These are phyloP conservation scores for Collybiopsis confluens DNA, from an alignment of 768 basidiomycete species.

Conservation along the genomic window DNA sequence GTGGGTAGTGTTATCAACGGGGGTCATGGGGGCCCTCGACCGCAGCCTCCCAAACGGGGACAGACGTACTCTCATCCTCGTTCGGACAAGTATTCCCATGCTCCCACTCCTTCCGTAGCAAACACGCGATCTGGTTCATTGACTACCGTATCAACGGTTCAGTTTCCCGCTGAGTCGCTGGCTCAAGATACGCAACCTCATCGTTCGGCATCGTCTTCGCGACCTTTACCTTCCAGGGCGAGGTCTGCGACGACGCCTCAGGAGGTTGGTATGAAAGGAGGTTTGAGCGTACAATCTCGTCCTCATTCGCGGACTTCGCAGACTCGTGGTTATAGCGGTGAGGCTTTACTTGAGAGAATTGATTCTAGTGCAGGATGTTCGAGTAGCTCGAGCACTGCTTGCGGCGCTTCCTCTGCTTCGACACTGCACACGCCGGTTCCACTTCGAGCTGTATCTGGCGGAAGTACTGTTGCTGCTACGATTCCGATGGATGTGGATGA, in stretches of 20 bases:
- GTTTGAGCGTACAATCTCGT: not conserved
- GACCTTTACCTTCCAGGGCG: not conserved
- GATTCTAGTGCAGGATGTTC: not conserved
- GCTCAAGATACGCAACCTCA: not conserved
- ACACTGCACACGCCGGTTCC: constrained; percentile 16
- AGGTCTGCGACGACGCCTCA: constrained; percentile 1
- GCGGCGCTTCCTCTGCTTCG: not conserved
- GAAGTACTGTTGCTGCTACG: not conserved
- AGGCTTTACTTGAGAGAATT: not conserved
- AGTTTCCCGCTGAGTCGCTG: not conserved
- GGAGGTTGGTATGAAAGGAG: not conserved
- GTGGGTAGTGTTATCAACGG: constrained; percentile 14
- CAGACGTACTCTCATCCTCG: constrained; percentile 27
- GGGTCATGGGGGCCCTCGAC: constrained; percentile 24
- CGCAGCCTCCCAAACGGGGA: constrained; percentile 31
- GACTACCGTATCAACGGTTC: constrained; percentile 1
- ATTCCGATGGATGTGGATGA: constrained; percentile 1
- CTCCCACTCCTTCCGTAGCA: not conserved
- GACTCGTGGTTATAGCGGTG: not conserved
- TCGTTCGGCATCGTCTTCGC: not conserved
- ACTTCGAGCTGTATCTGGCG: not conserved
- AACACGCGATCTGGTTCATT: not conserved
- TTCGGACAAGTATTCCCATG: not conserved
- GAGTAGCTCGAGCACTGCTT: constrained; percentile 1
- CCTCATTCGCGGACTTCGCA: constrained; percentile 2